Conservation (phyloP, 169 alveolate species). For the Cryptosporidium canis region DNA sequence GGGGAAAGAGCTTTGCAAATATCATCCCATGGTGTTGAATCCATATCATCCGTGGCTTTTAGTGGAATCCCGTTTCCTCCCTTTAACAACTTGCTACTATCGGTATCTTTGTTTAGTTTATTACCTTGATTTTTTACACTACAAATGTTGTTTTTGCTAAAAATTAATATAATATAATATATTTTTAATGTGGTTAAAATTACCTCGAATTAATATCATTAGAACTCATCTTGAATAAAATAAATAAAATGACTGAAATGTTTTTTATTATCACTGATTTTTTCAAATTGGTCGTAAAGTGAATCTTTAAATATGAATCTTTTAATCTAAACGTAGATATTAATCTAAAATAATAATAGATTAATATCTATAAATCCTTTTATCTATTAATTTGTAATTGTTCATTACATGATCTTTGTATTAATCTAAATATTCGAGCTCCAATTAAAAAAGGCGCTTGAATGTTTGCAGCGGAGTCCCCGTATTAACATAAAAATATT, state of each 20-base stretch:
- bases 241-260: too few species aligned
- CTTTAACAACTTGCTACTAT: not conserved
- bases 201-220: too few species aligned
- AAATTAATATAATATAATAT: too few species aligned
- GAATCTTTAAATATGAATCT: too few species aligned
- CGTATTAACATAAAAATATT: not conserved
- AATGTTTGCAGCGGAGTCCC: not conserved
- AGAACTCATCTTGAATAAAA: too few species aligned
- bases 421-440: not conserved
- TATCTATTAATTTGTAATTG: not conserved
- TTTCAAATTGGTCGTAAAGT: too few species aligned
- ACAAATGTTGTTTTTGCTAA: too few species aligned
- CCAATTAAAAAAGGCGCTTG: not conserved
- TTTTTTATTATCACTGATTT: too few species aligned
- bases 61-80: constrained; percentile 21
- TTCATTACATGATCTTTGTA: not conserved
- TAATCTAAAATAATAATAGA: too few species aligned
- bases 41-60: constrained; percentile 9
- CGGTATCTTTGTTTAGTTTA: not conserved
- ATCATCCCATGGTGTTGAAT: constrained; percentile 44
- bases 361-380: too few species aligned
- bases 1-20: constrained; percentile 19
- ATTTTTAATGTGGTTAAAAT: too few species aligned
- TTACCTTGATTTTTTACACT: not conserved
- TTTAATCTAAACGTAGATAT: too few species aligned